Percentiles rank a stretch among this genome's conserved stretches.
These are phyloP conservation scores for Melanogaster broomeanus DNA, from an alignment of 768 basidiomycete genomes.

Conservation along the genomic window DNA sequence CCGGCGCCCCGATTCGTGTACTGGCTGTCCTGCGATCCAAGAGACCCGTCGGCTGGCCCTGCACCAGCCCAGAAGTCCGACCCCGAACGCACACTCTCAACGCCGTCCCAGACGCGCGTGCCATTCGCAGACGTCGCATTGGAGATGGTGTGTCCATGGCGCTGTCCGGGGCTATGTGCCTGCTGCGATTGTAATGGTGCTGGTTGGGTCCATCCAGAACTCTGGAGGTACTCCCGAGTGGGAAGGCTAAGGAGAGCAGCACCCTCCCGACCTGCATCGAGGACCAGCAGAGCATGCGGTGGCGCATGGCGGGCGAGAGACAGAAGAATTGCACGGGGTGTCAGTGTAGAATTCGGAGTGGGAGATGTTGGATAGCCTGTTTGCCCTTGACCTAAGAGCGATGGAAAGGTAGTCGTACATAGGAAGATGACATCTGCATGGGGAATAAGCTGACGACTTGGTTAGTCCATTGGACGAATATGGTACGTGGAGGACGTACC, in stretches of 20 bases:
- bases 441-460: conserved; percentile 62
- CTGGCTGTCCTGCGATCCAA: conserved; percentile 17
- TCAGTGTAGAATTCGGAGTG: conserved; percentile 47
- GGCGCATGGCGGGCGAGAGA: conserved; percentile 68
- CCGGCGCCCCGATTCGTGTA: conserved; percentile 9
- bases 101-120: conserved; percentile 26
- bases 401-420: conserved; percentile 26
- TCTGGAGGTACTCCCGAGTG: conserved; percentile 84
- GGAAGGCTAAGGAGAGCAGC: conserved; percentile 81
- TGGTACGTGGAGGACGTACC: conserved; percentile 44
- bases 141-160: conserved; percentile 19
- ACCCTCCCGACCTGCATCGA: conserved; percentile 78
- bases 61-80: conserved; percentile 75
- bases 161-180: conserved; percentile 1
- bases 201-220: conserved; percentile 67
- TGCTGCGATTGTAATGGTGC: not conserved
- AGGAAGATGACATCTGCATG: conserved; percentile 84
- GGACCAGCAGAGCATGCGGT: conserved; percentile 78
- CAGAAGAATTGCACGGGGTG: conserved; percentile 76
- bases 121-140: conserved; percentile 14
- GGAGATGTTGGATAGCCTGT: conserved; percentile 30
- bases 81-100: conserved; percentile 58
- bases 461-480: not conserved
- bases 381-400: not conserved
- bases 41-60: conserved; percentile 10